phyloP scores from a whole-genome alignment of 164 flowering plant species.

The Tetracentron sinense region DNA sequence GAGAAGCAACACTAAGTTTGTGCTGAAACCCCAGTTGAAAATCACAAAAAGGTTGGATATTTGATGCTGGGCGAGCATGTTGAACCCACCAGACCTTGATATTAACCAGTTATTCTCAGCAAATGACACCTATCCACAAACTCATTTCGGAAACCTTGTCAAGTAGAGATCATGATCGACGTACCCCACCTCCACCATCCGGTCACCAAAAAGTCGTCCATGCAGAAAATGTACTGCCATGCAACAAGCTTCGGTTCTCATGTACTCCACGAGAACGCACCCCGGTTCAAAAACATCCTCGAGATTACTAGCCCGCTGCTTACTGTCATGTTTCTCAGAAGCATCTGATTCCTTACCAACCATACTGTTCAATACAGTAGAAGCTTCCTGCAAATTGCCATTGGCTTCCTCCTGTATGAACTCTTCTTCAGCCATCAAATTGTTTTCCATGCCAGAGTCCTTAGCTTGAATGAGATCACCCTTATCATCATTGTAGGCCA shows the following conservation, averaged over 20 bases:
- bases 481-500: neutral
- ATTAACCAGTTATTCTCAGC: too few relatives aligned
- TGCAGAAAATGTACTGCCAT: conserved; percentile 81
- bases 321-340: conserved; percentile 11
- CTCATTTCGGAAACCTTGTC: conserved; percentile 52
- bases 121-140: too few relatives aligned
- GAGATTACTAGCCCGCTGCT: conserved; percentile 13
- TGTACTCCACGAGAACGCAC: conserved; percentile 66
- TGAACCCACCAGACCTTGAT: neutral
- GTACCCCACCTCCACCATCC: conserved; percentile 50
- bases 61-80: neutral
- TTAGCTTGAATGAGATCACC: conserved; percentile 10
- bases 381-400: conserved; percentile 7
- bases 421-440: conserved; percentile 15
- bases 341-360: conserved; percentile 12
- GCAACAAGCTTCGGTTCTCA: conserved; percentile 68
- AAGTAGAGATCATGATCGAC: conserved; percentile 49
- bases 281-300: conserved; percentile 50
- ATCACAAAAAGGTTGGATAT: neutral
- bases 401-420: conserved; percentile 6
- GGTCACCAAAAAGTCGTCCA: conserved; percentile 64
- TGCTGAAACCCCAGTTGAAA: neutral
- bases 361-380: conserved; percentile 8
- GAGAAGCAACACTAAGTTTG: neutral
- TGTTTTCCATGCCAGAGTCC: conserved; percentile 12